phyloP scores from a whole-genome alignment of 78 protist species.

The Emiliania huxleyi region DNA sequence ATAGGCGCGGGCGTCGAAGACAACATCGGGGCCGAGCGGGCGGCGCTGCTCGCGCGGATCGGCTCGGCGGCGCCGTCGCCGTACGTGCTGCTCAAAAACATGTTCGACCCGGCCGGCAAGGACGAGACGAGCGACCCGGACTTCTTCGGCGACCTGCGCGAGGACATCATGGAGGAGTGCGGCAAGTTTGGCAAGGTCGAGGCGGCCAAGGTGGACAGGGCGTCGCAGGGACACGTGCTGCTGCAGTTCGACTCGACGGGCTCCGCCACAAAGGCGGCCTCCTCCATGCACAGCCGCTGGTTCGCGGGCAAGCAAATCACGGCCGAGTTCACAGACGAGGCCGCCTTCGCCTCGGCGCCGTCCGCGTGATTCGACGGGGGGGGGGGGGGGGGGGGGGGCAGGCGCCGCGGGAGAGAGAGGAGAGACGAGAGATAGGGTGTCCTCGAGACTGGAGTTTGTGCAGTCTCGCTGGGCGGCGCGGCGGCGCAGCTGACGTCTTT shows the following conservation, averaged over 20 bases:
- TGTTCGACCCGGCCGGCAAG: not conserved
- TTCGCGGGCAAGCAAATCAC: not conserved
- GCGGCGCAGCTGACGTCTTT: too few relatives aligned
- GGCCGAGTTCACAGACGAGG: not conserved
- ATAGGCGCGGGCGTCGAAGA: not conserved
- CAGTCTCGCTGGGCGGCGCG: too few relatives aligned
- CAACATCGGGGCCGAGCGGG: not conserved
- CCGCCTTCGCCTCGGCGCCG: too few relatives aligned
- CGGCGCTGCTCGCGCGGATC: not conserved
- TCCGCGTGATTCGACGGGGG: too few relatives aligned
- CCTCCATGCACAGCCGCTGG: not conserved
- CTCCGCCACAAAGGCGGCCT: not conserved
- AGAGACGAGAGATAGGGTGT: too few relatives aligned
- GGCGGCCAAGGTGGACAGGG: not conserved
- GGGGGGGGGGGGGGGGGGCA: too few relatives aligned
- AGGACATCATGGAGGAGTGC: constrained; percentile 32
- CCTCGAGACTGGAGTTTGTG: too few relatives aligned
- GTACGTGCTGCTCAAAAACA: not conserved
- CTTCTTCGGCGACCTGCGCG: not conserved
- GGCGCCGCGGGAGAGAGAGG: too few relatives aligned
- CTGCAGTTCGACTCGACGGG: not conserved
- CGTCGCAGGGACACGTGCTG: not conserved
- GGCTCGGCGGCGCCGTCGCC: not conserved
- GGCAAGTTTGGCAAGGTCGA: constrained; percentile 7
- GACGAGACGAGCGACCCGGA: not conserved